These are phyloP conservation scores for Pyricularia sp. DNA, from an alignment of 2,329 filamentous ascomycete species.

Conservation along the genomic window DNA sequence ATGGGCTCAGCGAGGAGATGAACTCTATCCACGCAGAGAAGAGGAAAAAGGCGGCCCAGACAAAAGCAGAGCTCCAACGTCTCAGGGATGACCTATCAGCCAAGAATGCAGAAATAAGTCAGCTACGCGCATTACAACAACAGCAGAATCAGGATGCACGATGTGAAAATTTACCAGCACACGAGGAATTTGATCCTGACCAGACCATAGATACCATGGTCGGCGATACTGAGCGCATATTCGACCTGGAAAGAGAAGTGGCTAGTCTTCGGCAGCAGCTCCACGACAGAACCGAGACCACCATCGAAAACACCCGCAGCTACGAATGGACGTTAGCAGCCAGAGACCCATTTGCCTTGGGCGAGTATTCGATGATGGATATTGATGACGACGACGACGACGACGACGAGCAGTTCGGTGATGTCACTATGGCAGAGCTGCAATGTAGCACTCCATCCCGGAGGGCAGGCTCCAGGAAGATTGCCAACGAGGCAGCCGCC, in stretches of 20 bases:
- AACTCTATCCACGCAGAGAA: slow-evolving; percentile 40
- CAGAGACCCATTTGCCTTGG: slow-evolving; percentile 34
- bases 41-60: slow-evolving; percentile 25
- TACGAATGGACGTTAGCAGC: slow-evolving; percentile 44
- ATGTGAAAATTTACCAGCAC: not conserved
- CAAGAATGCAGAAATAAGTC: slow-evolving; percentile 43
- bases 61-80: slow-evolving; percentile 36
- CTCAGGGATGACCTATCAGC: slow-evolving; percentile 38
- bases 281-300: slow-evolving; percentile 10
- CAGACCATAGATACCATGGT: slow-evolving; percentile 31
- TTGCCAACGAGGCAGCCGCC: slow-evolving; percentile 14
- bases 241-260: slow-evolving; percentile 26
- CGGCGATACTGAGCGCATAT: slow-evolving; percentile 33
- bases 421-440: slow-evolving; percentile 40
- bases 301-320: slow-evolving; percentile 7
- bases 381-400: slow-evolving; percentile 25
- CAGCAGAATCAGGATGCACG: not conserved
- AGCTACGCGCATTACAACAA: slow-evolving; percentile 26
- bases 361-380: slow-evolving; percentile 27
- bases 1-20: slow-evolving; percentile 49
- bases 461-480: slow-evolving; percentile 6
- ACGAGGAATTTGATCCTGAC: slow-evolving; percentile 4
- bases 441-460: slow-evolving; percentile 41
- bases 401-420: slow-evolving; percentile 32
- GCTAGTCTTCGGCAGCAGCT: slow-evolving; percentile 21